Percentiles rank a stretch among this genome's conserved stretches.
These are phyloP conservation scores for Scorias spongiosa DNA, from an alignment of 2,329 filamentous ascomycete genomes.

Conservation along the genomic window DNA sequence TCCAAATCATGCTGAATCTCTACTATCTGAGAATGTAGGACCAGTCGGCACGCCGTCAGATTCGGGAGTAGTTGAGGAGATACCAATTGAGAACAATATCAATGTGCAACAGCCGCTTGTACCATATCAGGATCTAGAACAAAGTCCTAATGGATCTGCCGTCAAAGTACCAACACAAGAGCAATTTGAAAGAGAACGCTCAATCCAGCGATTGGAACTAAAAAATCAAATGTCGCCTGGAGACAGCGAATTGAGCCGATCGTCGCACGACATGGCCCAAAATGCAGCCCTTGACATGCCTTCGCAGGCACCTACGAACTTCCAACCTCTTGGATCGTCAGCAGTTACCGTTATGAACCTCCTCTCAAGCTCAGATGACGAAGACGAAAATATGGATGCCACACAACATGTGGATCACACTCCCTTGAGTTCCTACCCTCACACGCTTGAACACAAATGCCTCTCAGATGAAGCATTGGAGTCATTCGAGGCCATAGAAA, in stretches of 20 bases:
- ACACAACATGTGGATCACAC: too few relatives aligned
- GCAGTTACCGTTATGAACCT: background rate
- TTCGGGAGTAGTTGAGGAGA: background rate
- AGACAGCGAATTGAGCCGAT: background rate
- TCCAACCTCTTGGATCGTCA: too few relatives aligned
- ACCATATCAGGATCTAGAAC: background rate
- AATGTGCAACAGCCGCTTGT: background rate
- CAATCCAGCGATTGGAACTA: background rate
- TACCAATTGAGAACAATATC: background rate
- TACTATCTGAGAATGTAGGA: background rate
- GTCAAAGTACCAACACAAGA: background rate
- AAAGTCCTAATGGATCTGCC: background rate
- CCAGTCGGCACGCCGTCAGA: background rate
- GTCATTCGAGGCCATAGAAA: too few relatives aligned
- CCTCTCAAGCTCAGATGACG: background rate
- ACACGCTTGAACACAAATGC: too few relatives aligned
- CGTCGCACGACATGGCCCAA: background rate
- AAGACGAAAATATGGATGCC: too few relatives aligned
- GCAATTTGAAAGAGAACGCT: background rate
- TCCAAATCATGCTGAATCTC: background rate
- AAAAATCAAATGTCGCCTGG: background rate
- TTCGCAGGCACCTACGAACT: background rate
- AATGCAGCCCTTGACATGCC: background rate
- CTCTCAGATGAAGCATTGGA: too few relatives aligned
- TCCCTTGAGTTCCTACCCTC: too few relatives aligned